phyloP scores from a whole-genome alignment of 140 eudicot species.

The Ambrosia hybrid region DNA sequence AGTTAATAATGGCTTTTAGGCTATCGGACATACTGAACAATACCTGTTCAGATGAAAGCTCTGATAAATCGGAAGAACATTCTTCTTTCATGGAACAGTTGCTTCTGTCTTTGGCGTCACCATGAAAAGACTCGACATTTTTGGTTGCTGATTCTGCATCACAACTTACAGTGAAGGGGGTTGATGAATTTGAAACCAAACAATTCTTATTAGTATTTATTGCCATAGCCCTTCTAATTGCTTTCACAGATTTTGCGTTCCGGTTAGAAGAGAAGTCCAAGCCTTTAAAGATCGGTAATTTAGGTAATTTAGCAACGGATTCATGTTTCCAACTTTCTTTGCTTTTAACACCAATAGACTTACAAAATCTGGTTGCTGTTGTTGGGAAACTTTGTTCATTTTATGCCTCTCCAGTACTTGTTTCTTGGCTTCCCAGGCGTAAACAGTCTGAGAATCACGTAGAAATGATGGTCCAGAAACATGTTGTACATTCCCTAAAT shows the following conservation, averaged over 20 bases:
- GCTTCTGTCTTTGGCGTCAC: constrained; percentile 9
- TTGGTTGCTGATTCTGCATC: constrained; percentile 14
- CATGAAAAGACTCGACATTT: not conserved
- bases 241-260: constrained; percentile 20
- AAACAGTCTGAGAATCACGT: constrained; percentile 20
- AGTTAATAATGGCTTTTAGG: not conserved
- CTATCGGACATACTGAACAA: constrained; percentile 6
- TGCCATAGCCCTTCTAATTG: constrained; percentile 8
- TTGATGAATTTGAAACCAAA: constrained; percentile 16
- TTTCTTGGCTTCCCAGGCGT: constrained; percentile 31
- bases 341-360: constrained; percentile 26
- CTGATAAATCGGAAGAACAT: constrained; percentile 26
- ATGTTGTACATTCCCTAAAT: constrained; percentile 20
- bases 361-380: constrained; percentile 19
- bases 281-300: constrained; percentile 11
- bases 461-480: constrained; percentile 20
- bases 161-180: not conserved
- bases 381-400: constrained; percentile 34
- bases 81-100: constrained; percentile 17
- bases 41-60: constrained; percentile 44
- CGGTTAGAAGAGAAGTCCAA: constrained; percentile 1
- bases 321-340: constrained; percentile 24
- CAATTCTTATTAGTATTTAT: not conserved
- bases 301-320: not conserved
- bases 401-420: constrained; percentile 29